A percentile compares a stretch with the other conserved stretches of the same genome.
phyloP scores from a whole-genome alignment of 805 yeast species.

The Wickerhamiella domercqiae region DNA sequence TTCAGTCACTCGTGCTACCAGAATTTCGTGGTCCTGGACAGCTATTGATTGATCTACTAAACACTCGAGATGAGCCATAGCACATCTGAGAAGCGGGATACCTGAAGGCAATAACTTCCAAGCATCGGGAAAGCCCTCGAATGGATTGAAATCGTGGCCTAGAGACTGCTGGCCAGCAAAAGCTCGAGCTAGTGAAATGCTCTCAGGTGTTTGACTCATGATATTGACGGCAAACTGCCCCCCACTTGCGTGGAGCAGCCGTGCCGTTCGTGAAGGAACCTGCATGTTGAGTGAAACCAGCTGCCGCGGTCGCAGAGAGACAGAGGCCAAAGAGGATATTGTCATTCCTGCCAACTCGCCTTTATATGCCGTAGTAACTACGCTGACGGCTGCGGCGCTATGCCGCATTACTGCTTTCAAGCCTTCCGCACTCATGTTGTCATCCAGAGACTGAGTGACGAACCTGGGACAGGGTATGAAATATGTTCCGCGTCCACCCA shows the following conservation, averaged over 20 bases:
- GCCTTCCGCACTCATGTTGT: too few species aligned
- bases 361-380: conserved; percentile 38
- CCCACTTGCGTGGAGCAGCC: conserved; percentile 37
- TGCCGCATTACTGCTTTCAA: conserved; percentile 22
- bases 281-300: conserved; percentile 75
- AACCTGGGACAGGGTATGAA: too few species aligned
- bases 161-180: conserved; percentile 39
- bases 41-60: conserved; percentile 14
- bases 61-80: conserved; percentile 21
- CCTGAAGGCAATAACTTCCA: conserved; percentile 4
- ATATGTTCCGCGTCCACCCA: neutral
- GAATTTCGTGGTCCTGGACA: conserved; percentile 77
- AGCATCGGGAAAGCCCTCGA: conserved; percentile 17
- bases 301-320: conserved; percentile 65
- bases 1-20: conserved; percentile 60
- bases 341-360: conserved; percentile 50
- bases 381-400: conserved; percentile 40
- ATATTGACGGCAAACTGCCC: conserved; percentile 51
- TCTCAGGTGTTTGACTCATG: conserved; percentile 41
- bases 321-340: conserved; percentile 69
- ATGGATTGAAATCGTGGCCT: conserved; percentile 25
- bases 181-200: conserved; percentile 45
- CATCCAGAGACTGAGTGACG: neutral
- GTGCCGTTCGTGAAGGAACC: conserved; percentile 70
- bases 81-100: conserved; percentile 19